Evolutionary conservation across 2,329 filamentous ascomycete species (phyloP).

Genomic region (Monilinia vaccinii-corymbosi): DNA sequence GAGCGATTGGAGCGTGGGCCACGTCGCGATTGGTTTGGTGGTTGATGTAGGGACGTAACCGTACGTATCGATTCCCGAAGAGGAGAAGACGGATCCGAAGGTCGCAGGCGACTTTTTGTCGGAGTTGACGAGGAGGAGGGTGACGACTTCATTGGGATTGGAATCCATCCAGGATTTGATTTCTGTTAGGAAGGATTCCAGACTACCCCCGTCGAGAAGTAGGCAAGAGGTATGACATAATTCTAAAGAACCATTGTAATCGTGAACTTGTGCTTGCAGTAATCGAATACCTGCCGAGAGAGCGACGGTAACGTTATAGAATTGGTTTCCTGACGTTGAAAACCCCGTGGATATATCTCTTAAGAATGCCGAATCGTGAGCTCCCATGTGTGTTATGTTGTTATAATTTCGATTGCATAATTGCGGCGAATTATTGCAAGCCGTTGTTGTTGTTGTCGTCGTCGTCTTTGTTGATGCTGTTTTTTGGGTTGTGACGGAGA

Average conservation of each 20-base stretch:
- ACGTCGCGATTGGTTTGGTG: slow-evolving; percentile 38
- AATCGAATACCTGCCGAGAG: slow-evolving; percentile 54
- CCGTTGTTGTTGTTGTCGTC: slow-evolving; percentile 20
- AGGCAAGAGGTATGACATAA: slow-evolving; percentile 52
- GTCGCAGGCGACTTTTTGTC: slow-evolving; percentile 46
- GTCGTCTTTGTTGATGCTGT: slow-evolving; percentile 19
- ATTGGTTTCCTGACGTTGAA: slow-evolving; percentile 46
- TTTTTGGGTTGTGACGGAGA: slow-evolving; percentile 11
- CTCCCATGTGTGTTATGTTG: slow-evolving; percentile 66
- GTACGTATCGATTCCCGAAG: slow-evolving; percentile 50
- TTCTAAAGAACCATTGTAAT: slow-evolving; percentile 41
- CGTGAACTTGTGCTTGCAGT: slow-evolving; percentile 55
- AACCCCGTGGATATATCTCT: slow-evolving; percentile 35
- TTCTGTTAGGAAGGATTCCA: slow-evolving; percentile 45
- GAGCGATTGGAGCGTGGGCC: slow-evolving; percentile 65
- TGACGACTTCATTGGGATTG: slow-evolving; percentile 53
- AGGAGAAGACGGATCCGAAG: slow-evolving; percentile 35
- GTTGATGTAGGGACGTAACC: slow-evolving; percentile 47
- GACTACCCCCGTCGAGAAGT: slow-evolving; percentile 47
- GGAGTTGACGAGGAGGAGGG: slow-evolving; percentile 52
- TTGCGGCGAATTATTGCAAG: slow-evolving; percentile 72
- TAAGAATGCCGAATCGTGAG: slow-evolving; percentile 58
- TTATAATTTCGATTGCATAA: slow-evolving; percentile 65
- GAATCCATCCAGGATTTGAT: slow-evolving; percentile 52
- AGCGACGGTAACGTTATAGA: slow-evolving; percentile 47